Evolutionary conservation across 2,329 filamentous ascomycete species (phyloP).

Genomic region (Penicillium sp.): DNA sequence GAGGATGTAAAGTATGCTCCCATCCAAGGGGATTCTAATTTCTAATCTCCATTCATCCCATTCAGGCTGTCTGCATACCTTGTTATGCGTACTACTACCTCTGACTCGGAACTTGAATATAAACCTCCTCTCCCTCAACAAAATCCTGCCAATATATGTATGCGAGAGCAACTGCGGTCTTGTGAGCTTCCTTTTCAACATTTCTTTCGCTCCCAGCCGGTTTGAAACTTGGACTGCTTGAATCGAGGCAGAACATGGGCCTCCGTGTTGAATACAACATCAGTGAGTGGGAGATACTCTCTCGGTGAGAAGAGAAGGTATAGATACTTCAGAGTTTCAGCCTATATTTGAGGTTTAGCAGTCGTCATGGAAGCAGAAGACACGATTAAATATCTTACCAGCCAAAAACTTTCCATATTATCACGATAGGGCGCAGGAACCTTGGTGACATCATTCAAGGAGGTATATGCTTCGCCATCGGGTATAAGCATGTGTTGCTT

Average conservation of each 20-base stretch:
- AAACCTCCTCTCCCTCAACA: no score
- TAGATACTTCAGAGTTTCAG: slow-evolving; percentile 93
- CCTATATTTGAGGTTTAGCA: slow-evolving; percentile 27
- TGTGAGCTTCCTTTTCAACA: not conserved
- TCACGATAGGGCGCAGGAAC: not conserved
- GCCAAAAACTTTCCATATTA: not conserved
- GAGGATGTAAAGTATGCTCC: no score
- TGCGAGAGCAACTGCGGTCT: not conserved
- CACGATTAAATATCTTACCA: not conserved
- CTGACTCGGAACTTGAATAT: no score
- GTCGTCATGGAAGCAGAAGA: not conserved
- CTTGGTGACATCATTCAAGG: not conserved
- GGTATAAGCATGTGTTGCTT: not conserved
- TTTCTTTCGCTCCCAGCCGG: not conserved
- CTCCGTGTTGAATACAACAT: slow-evolving; percentile 84
- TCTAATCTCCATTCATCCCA: no score
- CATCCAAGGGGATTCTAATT: no score
- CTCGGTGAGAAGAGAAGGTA: slow-evolving; percentile 83
- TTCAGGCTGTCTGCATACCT: no score
- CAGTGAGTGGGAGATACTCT: slow-evolving; percentile 74
- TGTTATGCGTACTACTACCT: no score
- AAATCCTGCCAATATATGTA: no score
- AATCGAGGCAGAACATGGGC: not conserved
- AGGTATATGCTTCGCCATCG: not conserved
- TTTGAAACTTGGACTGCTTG: not conserved